A percentile compares a stretch with the other conserved stretches of the same genome.
Evolutionary conservation across 345 rosid species (phyloP).

Genomic region (Mercurialis annua): DNA sequence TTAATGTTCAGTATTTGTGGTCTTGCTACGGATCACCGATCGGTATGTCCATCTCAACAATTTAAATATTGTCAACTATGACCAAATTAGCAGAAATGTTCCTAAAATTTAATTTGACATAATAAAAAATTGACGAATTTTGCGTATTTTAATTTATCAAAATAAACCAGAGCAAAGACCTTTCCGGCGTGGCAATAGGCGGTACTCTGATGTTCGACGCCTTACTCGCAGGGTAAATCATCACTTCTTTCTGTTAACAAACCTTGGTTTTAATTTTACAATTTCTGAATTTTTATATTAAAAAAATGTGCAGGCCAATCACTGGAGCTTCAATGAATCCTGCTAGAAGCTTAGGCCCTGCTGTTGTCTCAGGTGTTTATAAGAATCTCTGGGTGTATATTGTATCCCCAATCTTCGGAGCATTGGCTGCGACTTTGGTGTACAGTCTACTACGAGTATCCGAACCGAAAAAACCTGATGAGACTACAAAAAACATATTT

Average conservation of each 20-base stretch:
- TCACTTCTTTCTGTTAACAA: not conserved
- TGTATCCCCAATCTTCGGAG: slow-evolving; percentile 42
- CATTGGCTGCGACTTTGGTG: slow-evolving; percentile 30
- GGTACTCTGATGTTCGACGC: slow-evolving; percentile 33
- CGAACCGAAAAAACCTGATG: slow-evolving; percentile 24
- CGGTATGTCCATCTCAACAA: slow-evolving; percentile 24
- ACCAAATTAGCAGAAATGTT: not conserved
- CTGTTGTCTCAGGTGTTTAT: slow-evolving; percentile 37
- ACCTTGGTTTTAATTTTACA: not conserved
- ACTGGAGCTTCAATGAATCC: slow-evolving; percentile 65
- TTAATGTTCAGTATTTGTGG: slow-evolving; percentile 38
- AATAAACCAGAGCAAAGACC: slow-evolving; percentile 30
- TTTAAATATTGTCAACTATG: not conserved
- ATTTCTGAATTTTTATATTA: not conserved
- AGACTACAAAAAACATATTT: slow-evolving; percentile 9
- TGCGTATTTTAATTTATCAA: not conserved
- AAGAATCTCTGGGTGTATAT: slow-evolving; percentile 45
- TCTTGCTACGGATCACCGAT: slow-evolving; percentile 45
- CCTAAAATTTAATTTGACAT: not conserved
- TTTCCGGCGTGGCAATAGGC: slow-evolving; percentile 40
- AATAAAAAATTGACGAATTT: not conserved
- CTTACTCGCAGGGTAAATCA: slow-evolving; percentile 43
- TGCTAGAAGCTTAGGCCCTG: slow-evolving; percentile 53
- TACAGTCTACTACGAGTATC: slow-evolving; percentile 34
- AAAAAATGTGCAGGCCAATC: slow-evolving; percentile 38